Evolutionary conservation across 805 yeast species (phyloP).

Genomic region (Myxozyma neglecta): DNA sequence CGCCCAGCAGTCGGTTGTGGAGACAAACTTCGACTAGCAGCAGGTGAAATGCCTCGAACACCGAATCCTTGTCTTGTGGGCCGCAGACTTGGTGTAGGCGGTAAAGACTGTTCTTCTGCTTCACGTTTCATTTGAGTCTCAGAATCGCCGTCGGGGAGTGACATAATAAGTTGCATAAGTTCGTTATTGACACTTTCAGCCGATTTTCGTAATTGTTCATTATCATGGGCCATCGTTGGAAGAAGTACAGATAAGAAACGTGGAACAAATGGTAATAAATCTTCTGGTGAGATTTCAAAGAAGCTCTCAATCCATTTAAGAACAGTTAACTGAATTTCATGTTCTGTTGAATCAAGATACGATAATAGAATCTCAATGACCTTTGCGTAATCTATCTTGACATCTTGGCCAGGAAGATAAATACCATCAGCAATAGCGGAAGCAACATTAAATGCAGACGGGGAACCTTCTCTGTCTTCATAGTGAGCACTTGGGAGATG

Average conservation of each 20-base stretch:
- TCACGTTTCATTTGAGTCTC: not conserved
- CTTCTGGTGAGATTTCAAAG: slow-evolving; percentile 69
- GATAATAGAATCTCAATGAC: slow-evolving; percentile 80
- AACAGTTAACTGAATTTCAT: slow-evolving; percentile 75
- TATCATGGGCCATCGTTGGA: slow-evolving; percentile 58
- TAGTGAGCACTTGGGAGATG: not conserved
- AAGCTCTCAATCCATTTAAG: slow-evolving; percentile 79
- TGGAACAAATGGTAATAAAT: slow-evolving; percentile 72
- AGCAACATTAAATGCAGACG: slow-evolving; percentile 6
- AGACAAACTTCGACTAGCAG: slow-evolving; percentile 18
- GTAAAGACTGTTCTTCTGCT: slow-evolving; percentile 1
- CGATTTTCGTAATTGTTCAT: slow-evolving; percentile 50
- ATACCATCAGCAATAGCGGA: slow-evolving; percentile 49
- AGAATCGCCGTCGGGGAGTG: slow-evolving; percentile 40
- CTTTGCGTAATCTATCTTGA: slow-evolving; percentile 73
- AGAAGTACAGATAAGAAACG: slow-evolving; percentile 69
- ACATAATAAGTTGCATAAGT: slow-evolving; percentile 54
- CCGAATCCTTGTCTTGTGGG: slow-evolving; percentile 12
- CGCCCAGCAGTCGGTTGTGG: slow-evolving; percentile 12
- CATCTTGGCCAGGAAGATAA: slow-evolving; percentile 76
- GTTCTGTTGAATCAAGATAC: slow-evolving; percentile 70
- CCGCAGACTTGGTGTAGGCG: slow-evolving; percentile 14
- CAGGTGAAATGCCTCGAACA: slow-evolving; percentile 11
- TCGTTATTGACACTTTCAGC: slow-evolving; percentile 59
- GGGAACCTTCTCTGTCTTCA: slow-evolving; percentile 4